Base-by-base conservation (phyloP, 108 stramenopile genomes). In the Fragilariopsis cylindrus region DNA sequence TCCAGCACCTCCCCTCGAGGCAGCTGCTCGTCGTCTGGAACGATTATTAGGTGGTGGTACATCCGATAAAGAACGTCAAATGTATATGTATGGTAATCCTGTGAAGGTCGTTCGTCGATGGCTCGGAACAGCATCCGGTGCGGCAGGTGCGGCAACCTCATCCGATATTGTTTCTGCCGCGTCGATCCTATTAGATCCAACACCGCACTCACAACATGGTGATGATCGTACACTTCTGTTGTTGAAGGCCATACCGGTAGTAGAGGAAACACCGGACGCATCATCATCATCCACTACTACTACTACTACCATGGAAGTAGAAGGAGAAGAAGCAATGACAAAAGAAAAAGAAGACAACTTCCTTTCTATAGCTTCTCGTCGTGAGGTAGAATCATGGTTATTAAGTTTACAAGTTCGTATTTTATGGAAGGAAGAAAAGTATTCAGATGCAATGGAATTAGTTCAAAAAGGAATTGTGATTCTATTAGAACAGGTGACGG, bases 61-160 rank as follows among this genome's bases (percentile, higher is more conserved):
- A 19, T 41, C 70, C 40, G 65, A 48, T 30, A 80, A 73, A 49
- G 74, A 74, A 49, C 74, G 71, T 18, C 19, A 54, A 66, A 78
- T 81, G 13, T 69, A 83, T 65, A 65, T 75, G 48, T 83, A 77
- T 64, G 40, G 80, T 1, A 88, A 88, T 49, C 89, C 88, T 8
- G 70, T 85, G 76, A 93, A 93, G 77, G 82, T 92, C 46, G 83
- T 93, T n/a, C 87, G 90, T 53, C 84, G 91, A 50, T 96, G 92
- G 92, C 82, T 96, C 47, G 88, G 90, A 52, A 80, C 91, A 13
- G 75, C 87, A 4, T 89, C 88, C 16, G 91, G 88, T n/a, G 83
- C 87, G 3, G 82, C 92, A 0, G 81, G 70, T 13, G 70, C 72
- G 16, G 88, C 89, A 9, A 84, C 90, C 6, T 43, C 85, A 41